Conservation (phyloP, 352 stramenopile genomes). For the Phytophthora hibernalis region DNA sequence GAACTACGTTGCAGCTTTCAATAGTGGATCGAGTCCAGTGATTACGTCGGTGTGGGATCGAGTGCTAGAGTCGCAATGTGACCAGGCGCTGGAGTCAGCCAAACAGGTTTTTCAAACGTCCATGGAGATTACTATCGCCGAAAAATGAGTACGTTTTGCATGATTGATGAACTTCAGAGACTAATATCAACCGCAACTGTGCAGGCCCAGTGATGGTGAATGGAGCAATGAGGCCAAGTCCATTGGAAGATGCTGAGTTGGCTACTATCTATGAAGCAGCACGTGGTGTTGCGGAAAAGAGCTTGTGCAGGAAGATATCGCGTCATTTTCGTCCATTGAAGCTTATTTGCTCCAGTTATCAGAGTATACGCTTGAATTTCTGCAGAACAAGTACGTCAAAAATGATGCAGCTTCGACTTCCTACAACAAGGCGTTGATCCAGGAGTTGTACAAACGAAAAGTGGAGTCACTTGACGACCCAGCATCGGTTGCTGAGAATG, state of each 20-base stretch:
- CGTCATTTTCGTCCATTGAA: constrained; percentile 46
- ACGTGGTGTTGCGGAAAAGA: constrained; percentile 38
- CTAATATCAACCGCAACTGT: constrained; percentile 14
- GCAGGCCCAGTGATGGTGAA: constrained; percentile 46
- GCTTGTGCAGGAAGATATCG: constrained; percentile 50
- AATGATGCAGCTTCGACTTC: constrained; percentile 46
- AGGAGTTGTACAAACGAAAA: constrained; percentile 44
- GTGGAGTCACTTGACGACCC: constrained; percentile 21
- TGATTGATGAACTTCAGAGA: background rate
- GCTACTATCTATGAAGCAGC: constrained; percentile 46
- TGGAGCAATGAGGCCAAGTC: constrained; percentile 19
- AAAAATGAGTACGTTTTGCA: constrained; percentile 47
- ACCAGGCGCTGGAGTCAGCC: constrained; percentile 63
- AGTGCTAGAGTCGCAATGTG: constrained; percentile 76
- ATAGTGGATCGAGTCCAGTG: constrained; percentile 70
- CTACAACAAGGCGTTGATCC: constrained; percentile 59
- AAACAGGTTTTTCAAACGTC: constrained; percentile 52
- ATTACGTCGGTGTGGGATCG: constrained; percentile 87
- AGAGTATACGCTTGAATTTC: constrained; percentile 50
- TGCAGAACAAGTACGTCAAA: constrained; percentile 39
- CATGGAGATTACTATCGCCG: constrained; percentile 40
- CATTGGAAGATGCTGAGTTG: constrained; percentile 52
- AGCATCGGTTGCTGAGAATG: constrained; percentile 30
- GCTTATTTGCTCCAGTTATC: constrained; percentile 56
- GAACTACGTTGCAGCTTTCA: constrained; percentile 75